phyloP scores from a whole-genome alignment of 2,329 filamentous ascomycete genomes.

The Hypoxylon sp. region DNA sequence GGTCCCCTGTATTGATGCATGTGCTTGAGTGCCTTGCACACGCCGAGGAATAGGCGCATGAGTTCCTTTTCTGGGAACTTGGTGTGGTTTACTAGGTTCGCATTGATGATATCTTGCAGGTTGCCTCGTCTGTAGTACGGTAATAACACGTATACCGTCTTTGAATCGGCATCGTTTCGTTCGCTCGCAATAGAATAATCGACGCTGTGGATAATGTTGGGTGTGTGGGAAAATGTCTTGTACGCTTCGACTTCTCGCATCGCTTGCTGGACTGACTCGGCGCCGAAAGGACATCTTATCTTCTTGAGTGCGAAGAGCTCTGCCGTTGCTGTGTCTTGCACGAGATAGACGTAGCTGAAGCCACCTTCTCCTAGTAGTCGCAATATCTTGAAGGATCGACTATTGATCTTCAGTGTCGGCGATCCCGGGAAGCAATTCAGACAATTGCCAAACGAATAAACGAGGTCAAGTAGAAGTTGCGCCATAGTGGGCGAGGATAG shows the following conservation, averaged over 20 bases:
- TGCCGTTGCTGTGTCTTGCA: slow-evolving; percentile 88
- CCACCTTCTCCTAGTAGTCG: slow-evolving; percentile 96
- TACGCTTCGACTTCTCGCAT: slow-evolving; percentile 99
- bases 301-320: slow-evolving; percentile 97
- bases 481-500: slow-evolving; percentile 69
- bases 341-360: slow-evolving; percentile 99
- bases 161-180: slow-evolving; percentile 75
- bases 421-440: slow-evolving; percentile 96
- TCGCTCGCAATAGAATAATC: slow-evolving; percentile 68
- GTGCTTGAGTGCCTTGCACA: slow-evolving; percentile 86
- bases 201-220: slow-evolving; percentile 75
- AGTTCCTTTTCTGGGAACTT: slow-evolving; percentile 88
- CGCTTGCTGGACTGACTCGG: slow-evolving; percentile 93
- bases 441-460: slow-evolving; percentile 95
- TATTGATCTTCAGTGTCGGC: slow-evolving; percentile 95
- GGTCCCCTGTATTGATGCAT: slow-evolving; percentile 90
- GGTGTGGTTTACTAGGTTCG: slow-evolving; percentile 95
- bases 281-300: slow-evolving; percentile 97
- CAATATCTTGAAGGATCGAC: slow-evolving; percentile 93
- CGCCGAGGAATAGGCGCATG: slow-evolving; percentile 91
- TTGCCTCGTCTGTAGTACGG: slow-evolving; percentile 97
- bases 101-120: slow-evolving; percentile 98
- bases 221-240: slow-evolving; percentile 84
- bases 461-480: slow-evolving; percentile 86
- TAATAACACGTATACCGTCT: slow-evolving; percentile 96